Evolutionary conservation across 257 asterid species (phyloP).

Genomic region (Fraxinus excelsior): DNA sequence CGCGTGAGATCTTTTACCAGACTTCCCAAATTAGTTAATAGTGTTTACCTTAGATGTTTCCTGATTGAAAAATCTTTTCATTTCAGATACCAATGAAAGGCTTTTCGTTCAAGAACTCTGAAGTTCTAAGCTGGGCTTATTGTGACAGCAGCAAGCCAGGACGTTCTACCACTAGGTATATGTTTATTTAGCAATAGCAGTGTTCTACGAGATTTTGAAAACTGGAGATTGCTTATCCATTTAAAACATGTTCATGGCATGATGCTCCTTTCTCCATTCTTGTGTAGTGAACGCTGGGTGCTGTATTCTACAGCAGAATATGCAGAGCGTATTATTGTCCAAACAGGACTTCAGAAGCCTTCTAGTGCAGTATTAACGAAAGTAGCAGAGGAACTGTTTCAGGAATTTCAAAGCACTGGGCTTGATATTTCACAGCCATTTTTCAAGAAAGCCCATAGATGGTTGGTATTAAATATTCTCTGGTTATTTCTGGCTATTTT

Average conservation of each 20-base stretch:
- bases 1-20: background rate
- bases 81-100: slow-evolving; percentile 75
- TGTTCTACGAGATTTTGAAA: background rate
- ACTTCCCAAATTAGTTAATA: slow-evolving; percentile 6
- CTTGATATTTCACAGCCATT: slow-evolving; percentile 56
- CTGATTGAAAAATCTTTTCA: slow-evolving; percentile 12
- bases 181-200: slow-evolving; percentile 6
- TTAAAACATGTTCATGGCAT: background rate
- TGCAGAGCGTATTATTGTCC: slow-evolving; percentile 64
- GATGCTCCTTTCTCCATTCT: background rate
- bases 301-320: slow-evolving; percentile 84
- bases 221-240: slow-evolving; percentile 15
- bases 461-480: slow-evolving; percentile 47
- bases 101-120: slow-evolving; percentile 68
- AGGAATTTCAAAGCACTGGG: slow-evolving; percentile 66
- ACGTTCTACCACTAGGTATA: slow-evolving; percentile 61
- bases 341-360: slow-evolving; percentile 74
- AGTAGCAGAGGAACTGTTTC: slow-evolving; percentile 76
- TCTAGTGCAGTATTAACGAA: slow-evolving; percentile 48
- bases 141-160: slow-evolving; percentile 94
- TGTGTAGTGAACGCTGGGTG: slow-evolving; percentile 78
- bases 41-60: slow-evolving; percentile 8
- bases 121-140: slow-evolving; percentile 67
- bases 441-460: slow-evolving; percentile 85
- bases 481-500: background rate